Evolutionary conservation across 2,329 filamentous ascomycete species (phyloP), one percentile per base, ranked within the genome.

Genomic region (Fusarium azukiicola): DNA sequence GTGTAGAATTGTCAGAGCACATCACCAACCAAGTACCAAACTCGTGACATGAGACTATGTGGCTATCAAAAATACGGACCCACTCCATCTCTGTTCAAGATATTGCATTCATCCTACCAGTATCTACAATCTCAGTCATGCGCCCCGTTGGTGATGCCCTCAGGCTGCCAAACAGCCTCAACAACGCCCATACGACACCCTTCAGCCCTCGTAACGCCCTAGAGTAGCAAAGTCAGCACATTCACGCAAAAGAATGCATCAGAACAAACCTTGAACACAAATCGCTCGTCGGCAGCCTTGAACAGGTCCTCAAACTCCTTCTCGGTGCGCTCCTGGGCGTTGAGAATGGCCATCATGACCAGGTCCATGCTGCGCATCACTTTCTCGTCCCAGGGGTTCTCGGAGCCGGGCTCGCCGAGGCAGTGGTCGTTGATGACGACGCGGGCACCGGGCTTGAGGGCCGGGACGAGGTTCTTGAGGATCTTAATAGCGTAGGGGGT

Each of bases 361-460:
- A 92, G 81, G 76, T 92, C 91, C 89, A 92, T 91, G 46, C 87
- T 86, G 17, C 88, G 84, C 72, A 91, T 89, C 52, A 90, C 83
- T 75, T 86, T 89, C 79, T 91, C 89, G 74, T 91, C 89, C 87
- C 88, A 90, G 2, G 86, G 80, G 32, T 84, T 85, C 76, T 90
- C 88, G 5, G 76, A 79, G 1, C 87, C 87, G 2, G 86, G 83
- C 40, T 88, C 85, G 1, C 86, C 84, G 4, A 91, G 82, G 76
- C 90, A 91, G 76, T 90, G 87, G 72, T 89, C 87, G 72, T 90
- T 90, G 70, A 90, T 89, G 67, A 88, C 71, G 58, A 94, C 82
- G 64, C 89, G 86, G 16, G 91, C 88, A 23, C 93, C 90, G 3
- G 91, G 89, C 84, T 93, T 91, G 68, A 94, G 84, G 46, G 92